Evolutionary conservation across 441 rosid genomes (phyloP), one percentile per base, ranked within the genome.

Genomic region (Metrosideros polymorpha): DNA sequence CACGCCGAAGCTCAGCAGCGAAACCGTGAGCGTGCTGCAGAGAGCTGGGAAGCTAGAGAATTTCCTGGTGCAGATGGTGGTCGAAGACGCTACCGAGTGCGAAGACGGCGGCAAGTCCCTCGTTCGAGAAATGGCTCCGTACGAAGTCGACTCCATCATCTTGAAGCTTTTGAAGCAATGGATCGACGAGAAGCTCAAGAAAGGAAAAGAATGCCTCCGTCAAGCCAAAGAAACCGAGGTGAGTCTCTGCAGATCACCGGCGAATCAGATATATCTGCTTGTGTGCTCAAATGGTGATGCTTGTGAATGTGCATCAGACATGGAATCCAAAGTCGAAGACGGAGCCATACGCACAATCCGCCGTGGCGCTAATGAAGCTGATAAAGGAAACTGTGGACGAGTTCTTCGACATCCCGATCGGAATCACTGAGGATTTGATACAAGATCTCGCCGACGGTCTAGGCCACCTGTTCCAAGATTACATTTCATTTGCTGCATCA

Each of bases 321-420:
- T 97, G 99, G 99, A 97, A 96, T 57, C 99, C 99, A 0, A 96
- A 95, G 88, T 96, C 99, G 54, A 97, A 96, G 90, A 92, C 94
- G 15, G 99, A 96, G 89, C 99, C 99, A 1, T 94, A 96, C 66
- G 95, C 98, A 10, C 95, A 92, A 43, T 94, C 99, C 0, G 94
- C 92, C 3, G 96, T 92, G 86, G 98, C 95, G 87, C 82, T 96
- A 32, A 93, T 94, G 95, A 94, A 86, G 90, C 86, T 91, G 51
- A 93, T 94, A 0, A 93, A 94, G 82, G 98, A 96, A 52, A 92
- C 89, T 0, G 94, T 94, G 35, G 94, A 94, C 6, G 99, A 95
- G 30, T 96, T 97, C 93, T 95, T 97, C 29, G 93, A 95, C 89
- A 92, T 94, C 77, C 98, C 98, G 2, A 89, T 96, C 9, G 98